Evolutionary conservation across 2,329 filamentous ascomycete genomes (phyloP), one percentile per base, ranked within the genome.

Genomic region (Parascedosporium putredinis): DNA sequence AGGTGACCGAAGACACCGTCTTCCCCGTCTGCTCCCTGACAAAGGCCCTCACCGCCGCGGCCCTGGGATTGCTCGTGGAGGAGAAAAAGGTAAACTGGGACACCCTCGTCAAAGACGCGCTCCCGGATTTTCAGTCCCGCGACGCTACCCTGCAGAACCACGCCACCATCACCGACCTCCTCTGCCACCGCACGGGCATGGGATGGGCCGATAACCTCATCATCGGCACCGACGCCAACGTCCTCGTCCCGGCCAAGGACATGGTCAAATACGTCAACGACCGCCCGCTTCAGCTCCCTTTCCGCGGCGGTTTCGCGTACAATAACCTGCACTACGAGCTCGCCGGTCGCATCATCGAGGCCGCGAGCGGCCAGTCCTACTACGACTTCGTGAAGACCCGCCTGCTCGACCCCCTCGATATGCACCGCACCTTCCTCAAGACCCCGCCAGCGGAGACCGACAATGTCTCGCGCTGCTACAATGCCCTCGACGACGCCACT

Each of bases 251-350:
- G 16, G 14, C 40, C 14, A 25, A 44, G 14, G 44, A 49, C 18
- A 29, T 23, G 12, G 48, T 51, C 6, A n/a, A 29, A 8, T 20
- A 20, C 22, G 18, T 52, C 44, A 49, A 49, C 51, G 25, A 31
- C 34, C 51, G 45, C 4, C 16, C 49, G 9, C 40, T 7, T 5
- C 14, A 38, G 22, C 43, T n/a, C 3, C 29, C 47, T 3, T 25
- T 51, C 10, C 44, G 53, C 12, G 20, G 23, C 31, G 14, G 53
- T 18, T 61, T 58, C 51, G 18, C 48, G 5, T 60, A 62, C 50
- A 64, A 59, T 42, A 64, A 62, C 44, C 43, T 43, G n/a, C 45
- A 45, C 8, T 59, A 58, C 23, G 60, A 56, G 8, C 44, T 62
- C 16, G 50, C 56, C 2, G 57, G 55, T 1, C 44, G 54, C 10